Conservation (phyloP, 208 protist species). For the Leptomonas pyrrhocoris region DNA sequence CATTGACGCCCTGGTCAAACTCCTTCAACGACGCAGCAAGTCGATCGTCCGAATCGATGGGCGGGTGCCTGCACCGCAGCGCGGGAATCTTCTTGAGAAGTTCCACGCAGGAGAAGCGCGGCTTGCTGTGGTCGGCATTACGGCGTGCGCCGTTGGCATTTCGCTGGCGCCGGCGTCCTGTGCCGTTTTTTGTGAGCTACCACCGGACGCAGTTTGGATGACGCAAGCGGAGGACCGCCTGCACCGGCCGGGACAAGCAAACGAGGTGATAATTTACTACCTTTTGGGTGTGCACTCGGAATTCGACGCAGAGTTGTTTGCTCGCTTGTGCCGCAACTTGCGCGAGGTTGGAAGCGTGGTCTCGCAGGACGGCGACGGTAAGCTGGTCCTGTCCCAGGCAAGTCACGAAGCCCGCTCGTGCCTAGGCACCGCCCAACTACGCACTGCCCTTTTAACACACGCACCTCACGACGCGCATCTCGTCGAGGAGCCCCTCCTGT, state of each 20-base stretch:
- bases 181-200: conserved; percentile 86
- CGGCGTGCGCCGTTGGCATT: conserved; percentile 77
- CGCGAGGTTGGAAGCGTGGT: conserved; percentile 25
- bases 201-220: conserved; percentile 80
- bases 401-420: background rate
- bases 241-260: conserved; percentile 69
- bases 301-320: conserved; percentile 71
- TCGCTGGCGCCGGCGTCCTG: conserved; percentile 67
- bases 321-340: conserved; percentile 45
- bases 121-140: conserved; percentile 80
- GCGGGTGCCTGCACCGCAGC: conserved; percentile 38
- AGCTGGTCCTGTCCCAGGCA: conserved; percentile 20
- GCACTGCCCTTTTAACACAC: background rate
- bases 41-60: conserved; percentile 72
- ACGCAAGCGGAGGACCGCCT: conserved; percentile 84
- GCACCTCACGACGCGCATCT: background rate
- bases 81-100: conserved; percentile 34
- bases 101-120: conserved; percentile 49
- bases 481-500: conserved; percentile 27
- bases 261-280: conserved; percentile 63
- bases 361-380: conserved; percentile 6
- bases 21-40: conserved; percentile 32
- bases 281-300: conserved; percentile 61
- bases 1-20: conserved; percentile 42
- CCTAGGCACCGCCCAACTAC: background rate